Conservation (phyloP, 345 rosid genomes). For the Turritis glabra region DNA sequence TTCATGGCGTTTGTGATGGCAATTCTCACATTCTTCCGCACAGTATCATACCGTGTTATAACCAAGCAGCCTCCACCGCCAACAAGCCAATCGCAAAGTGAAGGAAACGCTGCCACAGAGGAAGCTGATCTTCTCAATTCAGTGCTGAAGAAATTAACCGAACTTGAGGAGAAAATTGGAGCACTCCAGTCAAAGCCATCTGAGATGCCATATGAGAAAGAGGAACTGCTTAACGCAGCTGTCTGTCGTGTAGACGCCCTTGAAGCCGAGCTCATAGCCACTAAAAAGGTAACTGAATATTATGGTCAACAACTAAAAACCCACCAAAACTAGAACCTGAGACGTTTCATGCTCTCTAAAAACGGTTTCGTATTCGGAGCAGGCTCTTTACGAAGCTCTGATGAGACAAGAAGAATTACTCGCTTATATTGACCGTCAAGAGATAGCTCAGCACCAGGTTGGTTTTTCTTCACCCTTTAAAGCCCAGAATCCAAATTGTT, state of each 20-base stretch:
- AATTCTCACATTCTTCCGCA: conserved; percentile 53
- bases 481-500: background rate
- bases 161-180: conserved; percentile 86
- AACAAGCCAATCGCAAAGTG: conserved; percentile 32
- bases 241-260: conserved; percentile 97
- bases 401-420: conserved; percentile 97
- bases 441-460: conserved; percentile 71
- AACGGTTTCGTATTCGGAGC: conserved; percentile 9
- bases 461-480: conserved; percentile 1
- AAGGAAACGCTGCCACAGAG: conserved; percentile 43
- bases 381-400: conserved; percentile 93
- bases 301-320: conserved; percentile 1
- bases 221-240: conserved; percentile 91
- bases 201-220: conserved; percentile 98
- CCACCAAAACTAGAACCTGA: background rate
- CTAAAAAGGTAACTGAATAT: conserved; percentile 71
- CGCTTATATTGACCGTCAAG: conserved; percentile 91
- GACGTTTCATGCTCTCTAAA: conserved; percentile 8
- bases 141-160: conserved; percentile 78
- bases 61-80: conserved; percentile 51
- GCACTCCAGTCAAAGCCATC: conserved; percentile 85
- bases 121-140: conserved; percentile 57
- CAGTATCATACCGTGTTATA: conserved; percentile 45
- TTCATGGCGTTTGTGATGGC: conserved; percentile 68
- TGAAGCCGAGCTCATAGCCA: conserved; percentile 98